Base-by-base conservation (phyloP, 1,139 yeast species). In the Sugiyamaella neomexicana region DNA sequence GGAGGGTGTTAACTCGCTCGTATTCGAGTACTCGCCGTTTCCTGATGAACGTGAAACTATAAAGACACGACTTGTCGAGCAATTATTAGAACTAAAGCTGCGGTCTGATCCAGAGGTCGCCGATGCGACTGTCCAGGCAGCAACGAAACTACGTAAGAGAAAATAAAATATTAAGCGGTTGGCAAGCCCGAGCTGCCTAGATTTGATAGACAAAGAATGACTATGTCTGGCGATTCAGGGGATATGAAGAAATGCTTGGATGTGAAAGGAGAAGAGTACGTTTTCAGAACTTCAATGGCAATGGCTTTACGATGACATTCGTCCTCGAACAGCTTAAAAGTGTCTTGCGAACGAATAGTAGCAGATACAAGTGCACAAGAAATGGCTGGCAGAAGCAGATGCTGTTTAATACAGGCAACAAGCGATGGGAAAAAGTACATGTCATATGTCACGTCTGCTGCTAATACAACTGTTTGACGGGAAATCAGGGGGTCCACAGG, bases 381-480 rank as follows among this genome's bases (percentile, higher is more conserved):
- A 20, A 53, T 41, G 10, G 49, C 50, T n/a, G 53, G 42, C 34
- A 53, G 36, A 9, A 46, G 48, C 36, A 62, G 55, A 32, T 59
- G 60, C 27, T 61, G 58, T 1, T 64, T 58, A 1, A 89, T 67
- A 9, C 86, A 79, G 2, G 66, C 59, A 2, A 83, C 77, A 47
- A 90, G 73, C n/a, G 71, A 71, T 0, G 81, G 81, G n/a, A 87
- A 75, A 1, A 82, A 75, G 2, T 79, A 72, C 1, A 80, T 69
- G 65, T 91, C 97, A 69, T 88, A 91, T 0, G 97, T 89, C 29
- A 90, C 88, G 68, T 89, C 97, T 0, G 96, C 93, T 0, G 91
- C 97, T 2, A 89, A 37, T 12, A 71, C 58, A 34, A 65, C 29
- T 5, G 53, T 41, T 20, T 20, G 3, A 20, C 37, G 41, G 25